Evolutionary conservation across 2,329 filamentous ascomycete species (phyloP).

Genomic region (Fusarium pseudograminearum): DNA sequence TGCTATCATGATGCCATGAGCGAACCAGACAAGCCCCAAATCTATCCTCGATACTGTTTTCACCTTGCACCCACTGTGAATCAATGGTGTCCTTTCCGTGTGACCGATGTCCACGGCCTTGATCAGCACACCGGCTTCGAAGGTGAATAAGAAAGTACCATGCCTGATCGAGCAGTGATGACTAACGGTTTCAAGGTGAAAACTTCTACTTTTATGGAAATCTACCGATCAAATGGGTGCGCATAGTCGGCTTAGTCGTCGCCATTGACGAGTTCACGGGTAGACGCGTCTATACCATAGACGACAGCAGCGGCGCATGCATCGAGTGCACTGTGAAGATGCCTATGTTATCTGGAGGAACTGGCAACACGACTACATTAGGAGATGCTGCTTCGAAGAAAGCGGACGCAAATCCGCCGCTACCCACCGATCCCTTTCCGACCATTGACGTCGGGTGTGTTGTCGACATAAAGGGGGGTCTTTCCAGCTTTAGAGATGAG

Average conservation of each 20-base stretch:
- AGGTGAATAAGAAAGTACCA: slow-evolving; percentile 55
- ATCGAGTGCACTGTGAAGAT: slow-evolving; percentile 59
- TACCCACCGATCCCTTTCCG: slow-evolving; percentile 32
- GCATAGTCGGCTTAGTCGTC: slow-evolving; percentile 77
- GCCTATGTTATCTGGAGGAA: slow-evolving; percentile 10
- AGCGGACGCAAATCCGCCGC: slow-evolving; percentile 2
- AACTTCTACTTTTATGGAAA: slow-evolving; percentile 76
- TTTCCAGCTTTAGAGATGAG: slow-evolving; percentile 61
- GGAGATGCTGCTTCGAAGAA: slow-evolving; percentile 13
- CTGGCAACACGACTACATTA: not conserved
- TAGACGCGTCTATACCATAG: slow-evolving; percentile 67
- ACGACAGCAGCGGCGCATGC: slow-evolving; percentile 72
- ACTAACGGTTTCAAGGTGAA: slow-evolving; percentile 55
- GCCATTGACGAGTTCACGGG: slow-evolving; percentile 65
- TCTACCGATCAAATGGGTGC: slow-evolving; percentile 81
- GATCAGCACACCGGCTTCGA: slow-evolving; percentile 63
- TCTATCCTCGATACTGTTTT: slow-evolving; percentile 74
- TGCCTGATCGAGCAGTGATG: not conserved
- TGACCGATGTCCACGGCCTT: slow-evolving; percentile 63
- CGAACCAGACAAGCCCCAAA: slow-evolving; percentile 50
- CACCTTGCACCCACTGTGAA: slow-evolving; percentile 70
- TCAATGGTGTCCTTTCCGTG: slow-evolving; percentile 69
- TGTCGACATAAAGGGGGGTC: slow-evolving; percentile 67
- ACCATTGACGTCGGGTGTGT: slow-evolving; percentile 65
- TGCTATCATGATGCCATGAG: slow-evolving; percentile 63